Base-by-base conservation (phyloP, 257 asterid genomes). In the Lycium barbarum region DNA sequence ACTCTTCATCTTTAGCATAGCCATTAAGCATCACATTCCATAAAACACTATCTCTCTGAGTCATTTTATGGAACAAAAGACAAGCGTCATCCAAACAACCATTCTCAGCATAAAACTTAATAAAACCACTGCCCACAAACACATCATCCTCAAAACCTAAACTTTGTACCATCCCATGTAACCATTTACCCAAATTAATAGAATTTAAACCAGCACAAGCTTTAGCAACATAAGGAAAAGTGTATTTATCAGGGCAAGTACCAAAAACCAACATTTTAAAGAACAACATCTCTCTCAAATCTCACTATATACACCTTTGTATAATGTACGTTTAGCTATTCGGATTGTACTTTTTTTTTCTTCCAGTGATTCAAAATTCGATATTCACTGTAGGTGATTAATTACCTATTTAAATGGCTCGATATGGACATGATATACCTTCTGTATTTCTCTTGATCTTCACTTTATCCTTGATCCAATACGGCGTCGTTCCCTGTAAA, bases 1-100 rank as follows among this genome's bases (percentile, higher is more conserved):
- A 81, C 33, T 76, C 84, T 62, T 91, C 93, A 80, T 85, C 84
- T 79, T 87, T 93, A 26, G 88, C 85, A 86, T 88, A 93, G 65
- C 94, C 91, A 88, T 95, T 91, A 62, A 96, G 91, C 95, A 95
- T 95, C 81, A 88, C 93, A 83, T 92, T 96, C 98, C 99, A 96
- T 90, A 93, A 72, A 59, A 95, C 97, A 33, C 88, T 85, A 84
- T 96, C 99, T 70, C 92, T 93, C 0, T 62, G 88, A 83, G 95
- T 92, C 95, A 96, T 86, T 89, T 88, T 89, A 86, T 93, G 97
- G 80, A 96, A 95, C 97, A 96, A 62, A 3, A 85, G 36, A 62
- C 92, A 85, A 3, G 98, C 99, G 81, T 86, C 79, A 18, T 84
- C 91, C 45, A 93, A 63, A 88, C 93, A 91, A n/a, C 84, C 91